Evolutionary conservation across 164 flowering plant genomes (phyloP).

Genomic region (Buxus sempervirens): DNA sequence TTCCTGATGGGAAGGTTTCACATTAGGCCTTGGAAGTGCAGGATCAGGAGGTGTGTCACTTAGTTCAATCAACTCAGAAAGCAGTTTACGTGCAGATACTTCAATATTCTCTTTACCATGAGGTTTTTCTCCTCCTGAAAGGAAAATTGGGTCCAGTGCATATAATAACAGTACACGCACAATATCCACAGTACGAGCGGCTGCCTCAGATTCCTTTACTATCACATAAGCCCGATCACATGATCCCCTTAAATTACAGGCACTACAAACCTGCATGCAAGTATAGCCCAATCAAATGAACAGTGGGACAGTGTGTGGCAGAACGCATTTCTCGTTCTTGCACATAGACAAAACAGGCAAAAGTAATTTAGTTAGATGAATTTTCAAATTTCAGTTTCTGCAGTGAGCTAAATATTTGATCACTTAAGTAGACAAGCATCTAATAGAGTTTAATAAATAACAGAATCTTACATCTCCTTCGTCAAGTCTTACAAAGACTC

Average conservation of each 20-base stretch:
- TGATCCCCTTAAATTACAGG: slow-evolving; percentile 76
- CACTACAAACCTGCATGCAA: slow-evolving; percentile 66
- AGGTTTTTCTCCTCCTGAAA: slow-evolving; percentile 46
- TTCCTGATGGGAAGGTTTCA: slow-evolving; percentile 24
- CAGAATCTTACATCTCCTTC: slow-evolving; percentile 82
- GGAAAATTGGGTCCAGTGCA: slow-evolving; percentile 68
- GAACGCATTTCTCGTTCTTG: neutral
- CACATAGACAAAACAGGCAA: neutral
- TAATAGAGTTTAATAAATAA: neutral
- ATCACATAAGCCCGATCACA: slow-evolving; percentile 87
- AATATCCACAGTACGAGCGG: slow-evolving; percentile 81
- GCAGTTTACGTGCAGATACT: slow-evolving; percentile 59
- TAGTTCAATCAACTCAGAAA: slow-evolving; percentile 59
- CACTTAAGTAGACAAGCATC: neutral
- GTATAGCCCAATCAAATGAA: neutral
- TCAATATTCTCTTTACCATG: slow-evolving; percentile 53
- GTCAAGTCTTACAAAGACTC: slow-evolving; percentile 60
- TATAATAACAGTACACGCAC: slow-evolving; percentile 65
- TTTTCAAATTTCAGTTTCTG: no score
- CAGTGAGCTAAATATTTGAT: neutral
- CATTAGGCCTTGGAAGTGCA: slow-evolving; percentile 41
- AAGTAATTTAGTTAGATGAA: no score
- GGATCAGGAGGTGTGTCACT: slow-evolving; percentile 58
- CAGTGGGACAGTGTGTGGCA: no score
- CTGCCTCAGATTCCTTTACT: slow-evolving; percentile 58